phyloP scores from a whole-genome alignment of 257 asterid genomes.

The Handroanthus guayacan region DNA sequence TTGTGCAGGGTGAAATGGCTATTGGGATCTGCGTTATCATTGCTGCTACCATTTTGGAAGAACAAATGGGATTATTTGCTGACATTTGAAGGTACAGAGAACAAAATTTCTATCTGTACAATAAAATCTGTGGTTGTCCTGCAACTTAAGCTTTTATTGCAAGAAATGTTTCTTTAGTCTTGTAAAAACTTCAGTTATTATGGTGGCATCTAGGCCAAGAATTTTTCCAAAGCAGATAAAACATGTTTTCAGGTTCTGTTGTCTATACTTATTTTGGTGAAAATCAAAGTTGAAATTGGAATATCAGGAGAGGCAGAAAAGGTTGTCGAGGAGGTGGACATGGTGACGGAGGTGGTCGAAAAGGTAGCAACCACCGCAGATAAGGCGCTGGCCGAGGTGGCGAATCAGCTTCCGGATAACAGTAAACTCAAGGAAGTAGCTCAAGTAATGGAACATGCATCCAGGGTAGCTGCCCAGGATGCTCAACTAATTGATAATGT shows the following conservation, averaged over 20 bases:
- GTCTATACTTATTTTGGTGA: neutral
- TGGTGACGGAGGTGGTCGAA: constrained; percentile 65
- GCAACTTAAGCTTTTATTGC: neutral
- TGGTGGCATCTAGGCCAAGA: too few species aligned
- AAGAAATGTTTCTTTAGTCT: too few species aligned
- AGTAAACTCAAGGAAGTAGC: constrained; percentile 67
- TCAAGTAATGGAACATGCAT: constrained; percentile 54
- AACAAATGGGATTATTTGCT: constrained; percentile 52
- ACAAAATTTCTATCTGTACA: neutral
- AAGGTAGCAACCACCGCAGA: constrained; percentile 62
- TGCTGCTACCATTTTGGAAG: constrained; percentile 66
- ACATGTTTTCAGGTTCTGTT: neutral
- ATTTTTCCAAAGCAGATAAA: neutral
- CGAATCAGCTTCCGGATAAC: constrained; percentile 57
- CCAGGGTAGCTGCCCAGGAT: constrained; percentile 55
- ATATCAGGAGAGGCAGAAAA: constrained; percentile 54
- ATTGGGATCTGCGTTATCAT: constrained; percentile 56
- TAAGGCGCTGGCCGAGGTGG: constrained; percentile 55
- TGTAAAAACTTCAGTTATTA: too few species aligned
- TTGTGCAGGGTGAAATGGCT: constrained; percentile 69
- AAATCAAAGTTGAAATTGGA: neutral
- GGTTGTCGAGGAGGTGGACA: constrained; percentile 67
- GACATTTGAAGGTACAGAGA: constrained; percentile 59
- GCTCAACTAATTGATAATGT: constrained; percentile 56
- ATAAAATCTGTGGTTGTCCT: neutral